Conservation (phyloP, 2,329 filamentous ascomycete genomes). For the Aspergillus terreus region DNA sequence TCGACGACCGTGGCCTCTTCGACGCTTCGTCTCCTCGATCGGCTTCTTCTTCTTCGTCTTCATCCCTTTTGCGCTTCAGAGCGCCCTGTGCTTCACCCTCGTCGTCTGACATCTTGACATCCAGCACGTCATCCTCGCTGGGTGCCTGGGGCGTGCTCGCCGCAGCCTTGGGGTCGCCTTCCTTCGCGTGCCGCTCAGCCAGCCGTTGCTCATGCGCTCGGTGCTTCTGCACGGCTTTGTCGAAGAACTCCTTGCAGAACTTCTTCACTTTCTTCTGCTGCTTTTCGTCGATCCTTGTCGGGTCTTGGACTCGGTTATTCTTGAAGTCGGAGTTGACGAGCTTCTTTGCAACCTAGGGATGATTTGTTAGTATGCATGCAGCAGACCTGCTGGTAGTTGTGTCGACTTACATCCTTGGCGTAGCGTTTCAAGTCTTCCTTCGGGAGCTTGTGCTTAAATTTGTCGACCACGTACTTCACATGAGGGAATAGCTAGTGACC, state of each 20-base stretch:
- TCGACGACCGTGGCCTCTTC: constrained; percentile 52
- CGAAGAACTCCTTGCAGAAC: constrained; percentile 80
- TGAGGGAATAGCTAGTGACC: constrained; percentile 68
- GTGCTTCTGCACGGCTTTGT: constrained; percentile 78
- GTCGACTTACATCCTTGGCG: constrained; percentile 55
- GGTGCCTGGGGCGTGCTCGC: constrained; percentile 22
- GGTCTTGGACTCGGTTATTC: constrained; percentile 78
- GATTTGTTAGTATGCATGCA: constrained; percentile 50
- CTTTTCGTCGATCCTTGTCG: constrained; percentile 70
- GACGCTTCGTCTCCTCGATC: constrained; percentile 29
- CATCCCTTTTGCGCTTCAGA: constrained; percentile 63
- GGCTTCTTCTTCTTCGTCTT: constrained; percentile 32
- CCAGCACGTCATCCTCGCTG: constrained; percentile 17
- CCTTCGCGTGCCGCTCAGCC: constrained; percentile 42
- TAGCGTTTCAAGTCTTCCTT: constrained; percentile 69
- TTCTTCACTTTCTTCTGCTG: constrained; percentile 79
- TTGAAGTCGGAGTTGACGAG: constrained; percentile 90
- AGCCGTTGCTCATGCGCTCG: constrained; percentile 64
- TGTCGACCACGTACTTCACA: constrained; percentile 80
- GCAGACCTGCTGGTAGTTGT: constrained; percentile 49
- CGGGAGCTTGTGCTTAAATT: constrained; percentile 80
- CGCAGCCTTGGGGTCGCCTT: constrained; percentile 16
- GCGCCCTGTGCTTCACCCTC: constrained; percentile 23
- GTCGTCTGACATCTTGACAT: constrained; percentile 42
- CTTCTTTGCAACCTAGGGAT: constrained; percentile 67